Conservation (phyloP, 83 land plant species). For the Diphasiastrum complanatum region DNA sequence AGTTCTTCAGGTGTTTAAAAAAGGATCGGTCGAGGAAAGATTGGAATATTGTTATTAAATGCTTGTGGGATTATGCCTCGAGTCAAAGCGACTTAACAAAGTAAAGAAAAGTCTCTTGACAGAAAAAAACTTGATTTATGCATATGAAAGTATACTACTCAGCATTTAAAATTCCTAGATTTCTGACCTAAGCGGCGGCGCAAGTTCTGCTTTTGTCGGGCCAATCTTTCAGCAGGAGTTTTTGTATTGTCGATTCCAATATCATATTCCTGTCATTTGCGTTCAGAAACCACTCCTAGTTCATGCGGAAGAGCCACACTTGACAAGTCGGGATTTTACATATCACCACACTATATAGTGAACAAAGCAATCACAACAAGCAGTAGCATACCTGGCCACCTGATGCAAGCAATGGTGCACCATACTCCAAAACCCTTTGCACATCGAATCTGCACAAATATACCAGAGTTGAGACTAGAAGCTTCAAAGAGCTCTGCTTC, state of each 20-base stretch:
- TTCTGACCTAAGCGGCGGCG: slow-evolving; percentile 79
- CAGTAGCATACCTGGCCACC: slow-evolving; percentile 71
- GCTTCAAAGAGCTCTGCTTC: too few relatives aligned
- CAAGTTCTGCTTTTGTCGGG: slow-evolving; percentile 84
- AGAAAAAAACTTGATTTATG: too few relatives aligned
- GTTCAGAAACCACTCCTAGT: too few relatives aligned
- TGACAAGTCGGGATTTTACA: too few relatives aligned
- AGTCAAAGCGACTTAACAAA: too few relatives aligned
- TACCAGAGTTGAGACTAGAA: background rate
- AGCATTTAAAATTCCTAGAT: background rate
- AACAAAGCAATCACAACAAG: slow-evolving; percentile 5
- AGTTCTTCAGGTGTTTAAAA: too few relatives aligned
- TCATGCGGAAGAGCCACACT: too few relatives aligned
- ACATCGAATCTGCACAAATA: slow-evolving; percentile 65
- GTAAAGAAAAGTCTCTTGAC: too few relatives aligned
- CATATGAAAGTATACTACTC: slow-evolving; percentile 2
- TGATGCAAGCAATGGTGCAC: slow-evolving; percentile 76
- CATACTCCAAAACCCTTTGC: slow-evolving; percentile 79
- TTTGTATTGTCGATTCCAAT: slow-evolving; percentile 62
- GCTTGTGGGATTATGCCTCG: too few relatives aligned
- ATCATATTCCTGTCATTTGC: slow-evolving; percentile 90
- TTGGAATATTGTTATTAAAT: too few relatives aligned
- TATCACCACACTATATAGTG: too few relatives aligned
- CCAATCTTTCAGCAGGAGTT: slow-evolving; percentile 69
- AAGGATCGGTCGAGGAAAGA: too few relatives aligned